Percentiles rank a stretch among this genome's conserved stretches.
phyloP scores from a whole-genome alignment of 257 asterid genomes.

The Prunella vulgaris region DNA sequence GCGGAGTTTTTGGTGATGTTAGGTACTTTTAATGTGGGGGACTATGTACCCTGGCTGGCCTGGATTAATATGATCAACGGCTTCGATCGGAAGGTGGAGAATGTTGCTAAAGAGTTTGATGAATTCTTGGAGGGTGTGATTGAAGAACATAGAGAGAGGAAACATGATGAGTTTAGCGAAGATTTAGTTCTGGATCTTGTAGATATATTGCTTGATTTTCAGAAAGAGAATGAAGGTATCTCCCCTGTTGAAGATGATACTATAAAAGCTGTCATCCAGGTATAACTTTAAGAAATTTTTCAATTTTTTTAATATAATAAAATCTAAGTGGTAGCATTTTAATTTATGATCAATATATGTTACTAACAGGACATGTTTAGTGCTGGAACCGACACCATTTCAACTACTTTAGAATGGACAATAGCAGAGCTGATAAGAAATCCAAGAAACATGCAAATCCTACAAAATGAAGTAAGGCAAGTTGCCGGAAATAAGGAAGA shows the following conservation, averaged over 20 bases:
- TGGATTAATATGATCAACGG: conserved; percentile 33
- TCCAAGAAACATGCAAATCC: conserved; percentile 23
- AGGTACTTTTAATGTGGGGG: conserved; percentile 24
- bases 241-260: conserved; percentile 10
- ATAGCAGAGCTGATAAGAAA: conserved; percentile 42
- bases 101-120: conserved; percentile 26
- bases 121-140: no score
- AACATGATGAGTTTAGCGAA: background rate
- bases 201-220: conserved; percentile 41
- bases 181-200: conserved; percentile 26
- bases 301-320: background rate
- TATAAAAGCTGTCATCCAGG: conserved; percentile 40
- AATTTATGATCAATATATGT: no score
- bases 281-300: background rate
- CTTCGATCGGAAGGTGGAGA: conserved; percentile 26
- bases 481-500: conserved; percentile 13
- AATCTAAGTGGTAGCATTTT: no score
- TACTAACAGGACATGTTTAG: no score
- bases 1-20: background rate
- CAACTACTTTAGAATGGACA: no score
- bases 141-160: conserved; percentile 22
- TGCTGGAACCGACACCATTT: no score
- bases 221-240: conserved; percentile 2
- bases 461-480: conserved; percentile 33
- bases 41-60: conserved; percentile 43